Evolutionary conservation across 768 basidiomycete species (phyloP), one percentile per base, ranked within the genome.

Genomic region (Mrakia frigida): DNA sequence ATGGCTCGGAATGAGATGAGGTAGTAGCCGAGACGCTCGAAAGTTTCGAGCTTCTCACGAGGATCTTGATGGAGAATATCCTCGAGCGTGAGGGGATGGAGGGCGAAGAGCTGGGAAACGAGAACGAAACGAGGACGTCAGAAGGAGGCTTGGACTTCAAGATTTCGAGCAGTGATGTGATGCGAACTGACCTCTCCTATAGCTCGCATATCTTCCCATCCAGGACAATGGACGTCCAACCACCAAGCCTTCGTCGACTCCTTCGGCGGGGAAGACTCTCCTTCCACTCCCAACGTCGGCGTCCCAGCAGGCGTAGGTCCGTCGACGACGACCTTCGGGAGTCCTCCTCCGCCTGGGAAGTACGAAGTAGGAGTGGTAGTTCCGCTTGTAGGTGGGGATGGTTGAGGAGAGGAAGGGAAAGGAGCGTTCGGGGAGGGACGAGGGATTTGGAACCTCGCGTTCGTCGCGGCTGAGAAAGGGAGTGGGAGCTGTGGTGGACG

Each of bases 31-130:
- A 98, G 87, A 79, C 88, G 89, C 0, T 91, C 88, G 81, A 95
- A 96, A 28, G 90, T 84, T 81, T 97, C 94, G 25, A 96, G 84
- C 83, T 98, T 98, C 83, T 97, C 95, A 53, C 93, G 87, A 23
- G 92, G 90, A 77, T 98, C 94, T 83, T 92, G 90, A 77, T 93
- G 92, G 11, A 98, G 84, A 63, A 96, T 92, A 83, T 98, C 94
- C 83, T 98, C 95, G 18, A 97, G 86, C 0, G 94, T 96, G 65
- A 98, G 84, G 0, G 95, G 95, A 82, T 98, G 95, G 0, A 98
- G 87, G 78, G 92, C 92, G 35, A 96, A 85, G 25, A 92, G 84
- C 93, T 94, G 80, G 9, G 13, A 14, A 35, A 28, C 35, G 41
- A 41, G 61, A 79, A 69, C 39, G 67, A 33, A 50, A 25, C 50